These are phyloP conservation scores for Scutellaria galericulata DNA, from an alignment of 257 asterid species.

Conservation along the genomic window DNA sequence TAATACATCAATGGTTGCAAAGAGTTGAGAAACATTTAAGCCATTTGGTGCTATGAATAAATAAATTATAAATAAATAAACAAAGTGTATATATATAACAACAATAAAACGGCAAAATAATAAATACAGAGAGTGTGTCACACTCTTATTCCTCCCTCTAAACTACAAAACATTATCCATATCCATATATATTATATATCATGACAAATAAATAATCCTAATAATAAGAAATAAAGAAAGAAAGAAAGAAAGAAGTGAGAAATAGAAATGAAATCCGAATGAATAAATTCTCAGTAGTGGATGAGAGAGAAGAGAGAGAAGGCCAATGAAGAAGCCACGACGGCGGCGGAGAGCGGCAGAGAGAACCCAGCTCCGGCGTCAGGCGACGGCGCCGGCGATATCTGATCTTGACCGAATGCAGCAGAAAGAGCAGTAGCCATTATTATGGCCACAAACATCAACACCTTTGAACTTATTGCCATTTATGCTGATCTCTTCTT, in stretches of 20 bases:
- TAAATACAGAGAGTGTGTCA: conserved; percentile 5
- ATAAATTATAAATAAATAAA: not conserved
- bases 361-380: conserved; percentile 49
- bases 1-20: not conserved
- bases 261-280: no score
- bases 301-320: conserved; percentile 48
- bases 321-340: conserved; percentile 51
- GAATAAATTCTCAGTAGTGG: conserved; percentile 38
- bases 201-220: no score
- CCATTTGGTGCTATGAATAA: no score
- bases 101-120: conserved; percentile 7
- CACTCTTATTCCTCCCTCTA: conserved; percentile 20
- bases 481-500: conserved; percentile 8
- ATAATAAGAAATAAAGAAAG: no score
- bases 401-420: conserved; percentile 43
- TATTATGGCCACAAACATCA: conserved; percentile 44
- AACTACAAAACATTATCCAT: not conserved
- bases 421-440: conserved; percentile 31
- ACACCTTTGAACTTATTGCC: conserved; percentile 41
- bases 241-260: no score
- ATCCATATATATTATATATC: no score
- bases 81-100: not conserved
- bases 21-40: not conserved
- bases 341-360: conserved; percentile 51
- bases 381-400: conserved; percentile 63